Evolutionary conservation across 2,329 filamentous ascomycete species (phyloP).

Genomic region (Cordyceps cicadae): DNA sequence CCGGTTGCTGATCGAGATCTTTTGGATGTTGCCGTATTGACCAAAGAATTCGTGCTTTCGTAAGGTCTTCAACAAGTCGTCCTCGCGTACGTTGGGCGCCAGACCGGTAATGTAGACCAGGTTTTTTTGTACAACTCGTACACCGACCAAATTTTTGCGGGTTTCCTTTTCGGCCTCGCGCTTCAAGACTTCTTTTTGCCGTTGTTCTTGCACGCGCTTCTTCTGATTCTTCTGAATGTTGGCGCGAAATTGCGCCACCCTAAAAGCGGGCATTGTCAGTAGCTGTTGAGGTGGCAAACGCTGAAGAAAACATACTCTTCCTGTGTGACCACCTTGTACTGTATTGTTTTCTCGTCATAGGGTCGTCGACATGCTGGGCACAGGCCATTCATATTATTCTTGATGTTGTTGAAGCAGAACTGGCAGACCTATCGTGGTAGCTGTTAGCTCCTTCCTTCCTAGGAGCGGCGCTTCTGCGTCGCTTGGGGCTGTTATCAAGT

Average conservation of each 20-base stretch:
- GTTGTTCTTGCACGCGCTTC: conserved; percentile 71
- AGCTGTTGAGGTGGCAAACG: neutral
- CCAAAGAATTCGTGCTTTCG: conserved; percentile 91
- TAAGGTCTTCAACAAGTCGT: conserved; percentile 82
- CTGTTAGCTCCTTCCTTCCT: conserved; percentile 12
- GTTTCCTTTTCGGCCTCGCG: conserved; percentile 93
- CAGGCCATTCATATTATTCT: conserved; percentile 92
- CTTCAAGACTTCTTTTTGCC: conserved; percentile 92
- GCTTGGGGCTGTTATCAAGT: neutral
- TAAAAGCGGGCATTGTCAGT: conserved; percentile 23
- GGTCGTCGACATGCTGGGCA: conserved; percentile 94
- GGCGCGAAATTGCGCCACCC: conserved; percentile 65
- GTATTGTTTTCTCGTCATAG: conserved; percentile 94
- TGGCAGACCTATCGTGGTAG: conserved; percentile 75
- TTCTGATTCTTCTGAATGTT: conserved; percentile 87
- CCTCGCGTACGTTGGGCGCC: conserved; percentile 83
- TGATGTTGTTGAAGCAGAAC: conserved; percentile 99
- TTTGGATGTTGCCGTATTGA: conserved; percentile 96
- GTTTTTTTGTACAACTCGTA: conserved; percentile 96
- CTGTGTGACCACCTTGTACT: conserved; percentile 88
- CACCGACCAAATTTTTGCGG: conserved; percentile 89
- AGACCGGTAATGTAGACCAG: conserved; percentile 95
- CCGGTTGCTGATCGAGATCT: conserved; percentile 96
- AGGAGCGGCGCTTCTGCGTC: neutral
- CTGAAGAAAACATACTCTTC: conserved; percentile 66